Evolutionary conservation across 805 yeast genomes (phyloP).

Genomic region (Pichia thaimueangensis): DNA sequence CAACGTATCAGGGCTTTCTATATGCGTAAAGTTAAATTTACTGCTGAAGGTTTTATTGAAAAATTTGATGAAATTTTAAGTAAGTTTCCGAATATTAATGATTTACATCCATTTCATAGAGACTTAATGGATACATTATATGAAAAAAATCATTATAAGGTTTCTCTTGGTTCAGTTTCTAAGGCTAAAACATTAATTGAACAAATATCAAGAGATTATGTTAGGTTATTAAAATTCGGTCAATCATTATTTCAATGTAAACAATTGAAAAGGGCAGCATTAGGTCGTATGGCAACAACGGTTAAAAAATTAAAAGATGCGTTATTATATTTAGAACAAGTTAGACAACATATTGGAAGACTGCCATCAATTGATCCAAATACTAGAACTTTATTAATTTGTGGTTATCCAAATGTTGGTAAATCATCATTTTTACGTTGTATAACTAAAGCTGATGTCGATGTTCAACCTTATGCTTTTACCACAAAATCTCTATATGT

Average conservation of each 20-base stretch:
- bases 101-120: constrained; percentile 96
- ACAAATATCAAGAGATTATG: constrained; percentile 94
- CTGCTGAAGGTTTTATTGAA: constrained; percentile 94
- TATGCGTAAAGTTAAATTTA: constrained; percentile 95
- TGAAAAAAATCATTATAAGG: constrained; percentile 97
- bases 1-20: constrained; percentile 95
- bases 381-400: constrained; percentile 92
- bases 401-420: constrained; percentile 99
- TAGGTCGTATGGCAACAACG: constrained; percentile 99
- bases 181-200: constrained; percentile 91
- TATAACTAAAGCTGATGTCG: constrained; percentile 97
- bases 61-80: constrained; percentile 78
- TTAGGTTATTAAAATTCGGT: constrained; percentile 90
- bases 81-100: constrained; percentile 95
- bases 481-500: constrained; percentile 96
- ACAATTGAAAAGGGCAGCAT: constrained; percentile 95
- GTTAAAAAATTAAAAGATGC: constrained; percentile 94
- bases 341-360: constrained; percentile 98
- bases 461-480: constrained; percentile 98
- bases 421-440: constrained; percentile 90
- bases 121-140: constrained; percentile 96
- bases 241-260: constrained; percentile 98
- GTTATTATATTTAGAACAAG: constrained; percentile 89
- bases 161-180: constrained; percentile 89
- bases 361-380: constrained; percentile 97